A percentile compares a stretch with the other conserved stretches of the same genome.
These are phyloP conservation scores for Boletus insuetus DNA, from an alignment of 768 basidiomycete species.

Conservation along the genomic window DNA sequence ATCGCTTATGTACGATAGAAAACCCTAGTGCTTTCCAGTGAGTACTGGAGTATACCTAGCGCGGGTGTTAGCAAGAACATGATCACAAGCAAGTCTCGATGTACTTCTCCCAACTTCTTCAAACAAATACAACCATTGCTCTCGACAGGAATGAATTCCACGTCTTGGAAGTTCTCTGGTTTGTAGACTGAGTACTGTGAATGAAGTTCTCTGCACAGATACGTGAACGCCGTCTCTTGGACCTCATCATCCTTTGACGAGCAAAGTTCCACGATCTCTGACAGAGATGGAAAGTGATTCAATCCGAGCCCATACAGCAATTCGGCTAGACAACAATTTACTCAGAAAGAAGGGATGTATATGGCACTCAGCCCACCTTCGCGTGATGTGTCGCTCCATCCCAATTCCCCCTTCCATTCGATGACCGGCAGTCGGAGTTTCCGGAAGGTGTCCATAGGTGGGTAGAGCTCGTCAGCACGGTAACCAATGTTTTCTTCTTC, in stretches of 20 bases:
- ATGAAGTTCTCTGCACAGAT: constrained; percentile 68
- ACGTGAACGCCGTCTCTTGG: constrained; percentile 61
- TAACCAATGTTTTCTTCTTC: constrained; percentile 41
- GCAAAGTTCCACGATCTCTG: constrained; percentile 64
- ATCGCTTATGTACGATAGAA: constrained; percentile 49
- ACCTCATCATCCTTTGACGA: constrained; percentile 47
- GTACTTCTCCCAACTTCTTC: constrained; percentile 64
- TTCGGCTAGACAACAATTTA: constrained; percentile 45
- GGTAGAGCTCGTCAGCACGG: constrained; percentile 74
- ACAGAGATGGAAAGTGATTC: constrained; percentile 59
- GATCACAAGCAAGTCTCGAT: neutral
- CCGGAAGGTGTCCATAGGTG: constrained; percentile 68
- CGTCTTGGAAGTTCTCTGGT: constrained; percentile 45
- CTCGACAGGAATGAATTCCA: constrained; percentile 76
- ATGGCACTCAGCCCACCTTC: constrained; percentile 58
- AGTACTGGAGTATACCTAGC: constrained; percentile 61
- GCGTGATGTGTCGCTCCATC: constrained; percentile 74
- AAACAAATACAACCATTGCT: constrained; percentile 45
- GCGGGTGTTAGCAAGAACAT: neutral
- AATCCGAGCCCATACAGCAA: constrained; percentile 71
- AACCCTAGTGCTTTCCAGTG: constrained; percentile 73
- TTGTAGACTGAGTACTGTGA: constrained; percentile 56
- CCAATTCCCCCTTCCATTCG: constrained; percentile 71
- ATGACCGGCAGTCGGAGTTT: constrained; percentile 72
- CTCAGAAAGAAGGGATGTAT: neutral